Base-by-base conservation (phyloP, 2,329 filamentous ascomycete species). In the Onygena corvina region DNA sequence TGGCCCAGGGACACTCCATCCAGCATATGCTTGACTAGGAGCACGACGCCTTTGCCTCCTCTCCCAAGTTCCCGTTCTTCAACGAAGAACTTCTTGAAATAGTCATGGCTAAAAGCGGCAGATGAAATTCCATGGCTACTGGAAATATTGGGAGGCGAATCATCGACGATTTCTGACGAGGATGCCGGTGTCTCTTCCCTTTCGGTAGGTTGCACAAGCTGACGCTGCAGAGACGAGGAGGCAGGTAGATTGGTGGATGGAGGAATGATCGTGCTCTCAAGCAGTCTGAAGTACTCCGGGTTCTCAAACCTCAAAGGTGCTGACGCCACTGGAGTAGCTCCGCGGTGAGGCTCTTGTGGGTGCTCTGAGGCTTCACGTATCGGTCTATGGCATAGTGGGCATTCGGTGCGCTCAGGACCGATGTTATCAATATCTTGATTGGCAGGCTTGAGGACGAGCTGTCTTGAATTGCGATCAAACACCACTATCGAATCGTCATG, bases 211-310 rank as follows among this genome's bases (percentile, higher is more conserved):
- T 71, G 59, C 66, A 69, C 56, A 61, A 66, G 52, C 59, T 71
- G 62, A 66, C 73, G 65, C 65, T 71, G 65, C 12, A 74, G 70
- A 48, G 76, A 73, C 2, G 74, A 62, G 30, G 75, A 70, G 5
- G 33, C 27, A 18, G 51, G 35, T 45, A 46, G 27, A 7, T 47
- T 29, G 3, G 51, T 38, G 8, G 52, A 29, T 14, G 46, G 21
- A 49, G 73, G 74, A 47, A 71, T 67, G 56, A 75, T 80, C 7
- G 11, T 42, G 46, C 75, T 68, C 38, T 79, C 84, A 34, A 98
- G 80, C 84, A 96, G 89, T 60, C 86, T 86, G 67, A 98, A 98
- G 71, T 98, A 98, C 47, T 88, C 80, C 2, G 89, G 89, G 60
- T 89, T 83, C 58, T 95, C 84, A 62, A 89, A 96, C 50, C 82